Evolutionary conservation across 164 flowering plant species (phyloP).

Genomic region (Echeveria elegans): DNA sequence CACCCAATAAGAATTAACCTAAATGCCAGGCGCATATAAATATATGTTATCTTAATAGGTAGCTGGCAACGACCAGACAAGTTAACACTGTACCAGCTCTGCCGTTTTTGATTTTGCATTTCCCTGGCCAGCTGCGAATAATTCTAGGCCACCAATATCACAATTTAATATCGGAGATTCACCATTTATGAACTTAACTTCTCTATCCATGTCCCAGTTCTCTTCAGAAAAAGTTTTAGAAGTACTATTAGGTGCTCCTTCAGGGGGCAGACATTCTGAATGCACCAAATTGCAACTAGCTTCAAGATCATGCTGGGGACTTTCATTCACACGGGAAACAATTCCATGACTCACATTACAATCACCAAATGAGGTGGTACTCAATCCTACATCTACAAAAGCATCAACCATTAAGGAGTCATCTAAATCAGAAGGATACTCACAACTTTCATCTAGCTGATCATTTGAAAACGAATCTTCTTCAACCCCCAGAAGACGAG

Average conservation of each 20-base stretch:
- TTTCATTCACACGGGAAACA: constrained; percentile 36
- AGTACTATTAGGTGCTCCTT: constrained; percentile 11
- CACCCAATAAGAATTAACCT: neutral
- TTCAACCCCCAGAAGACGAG: constrained; percentile 30
- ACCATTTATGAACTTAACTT: neutral
- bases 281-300: constrained; percentile 15
- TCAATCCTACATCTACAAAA: constrained; percentile 65
- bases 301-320: constrained; percentile 23
- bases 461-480: constrained; percentile 16
- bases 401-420: constrained; percentile 50
- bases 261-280: constrained; percentile 10
- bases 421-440: constrained; percentile 54
- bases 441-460: constrained; percentile 18
- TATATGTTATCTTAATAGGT: neutral
- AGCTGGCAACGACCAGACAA: neutral
- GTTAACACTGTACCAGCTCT: neutral
- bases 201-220: neutral
- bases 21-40: neutral
- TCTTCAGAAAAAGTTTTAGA: neutral
- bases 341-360: constrained; percentile 14
- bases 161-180: neutral
- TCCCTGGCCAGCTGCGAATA: neutral
- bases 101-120: neutral
- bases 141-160: constrained; percentile 5
- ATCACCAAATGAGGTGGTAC: constrained; percentile 16